Evolutionary conservation across 1,284 basidiomycete species (phyloP).

Genomic region (Pseudozyma thailandica): DNA sequence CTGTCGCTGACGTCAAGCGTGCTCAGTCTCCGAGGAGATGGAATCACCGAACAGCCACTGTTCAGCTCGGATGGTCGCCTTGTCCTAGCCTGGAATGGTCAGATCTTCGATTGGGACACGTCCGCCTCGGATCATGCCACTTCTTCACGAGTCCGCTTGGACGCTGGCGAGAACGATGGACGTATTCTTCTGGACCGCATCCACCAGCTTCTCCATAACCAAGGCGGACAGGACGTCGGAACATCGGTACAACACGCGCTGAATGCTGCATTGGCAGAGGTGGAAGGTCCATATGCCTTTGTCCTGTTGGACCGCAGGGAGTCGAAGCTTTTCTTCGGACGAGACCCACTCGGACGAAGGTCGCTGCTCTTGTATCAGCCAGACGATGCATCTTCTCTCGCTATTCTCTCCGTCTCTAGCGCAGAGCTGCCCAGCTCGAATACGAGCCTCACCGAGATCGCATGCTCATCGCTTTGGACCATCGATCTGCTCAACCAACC

Average conservation of each 20-base stretch:
- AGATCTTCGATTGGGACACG: conserved; percentile 57
- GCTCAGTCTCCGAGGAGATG: conserved; percentile 57
- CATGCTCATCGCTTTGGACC: conserved; percentile 74
- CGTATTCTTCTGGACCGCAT: conserved; percentile 38
- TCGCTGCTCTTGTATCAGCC: conserved; percentile 78
- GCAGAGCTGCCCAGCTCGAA: conserved; percentile 69
- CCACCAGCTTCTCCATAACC: conserved; percentile 7
- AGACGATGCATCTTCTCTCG: conserved; percentile 72
- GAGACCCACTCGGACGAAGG: conserved; percentile 90
- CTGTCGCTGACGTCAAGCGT: conserved; percentile 46
- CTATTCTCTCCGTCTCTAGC: conserved; percentile 78
- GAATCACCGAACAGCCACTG: conserved; percentile 52
- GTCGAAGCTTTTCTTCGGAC: conserved; percentile 77
- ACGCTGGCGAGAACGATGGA: conserved; percentile 50
- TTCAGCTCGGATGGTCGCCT: conserved; percentile 15
- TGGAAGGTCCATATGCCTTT: conserved; percentile 64
- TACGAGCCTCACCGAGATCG: conserved; percentile 73
- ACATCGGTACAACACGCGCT: neutral
- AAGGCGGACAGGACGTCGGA: neutral
- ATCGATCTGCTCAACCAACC: conserved; percentile 70
- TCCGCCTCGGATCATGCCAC: conserved; percentile 6
- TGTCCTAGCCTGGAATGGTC: conserved; percentile 62
- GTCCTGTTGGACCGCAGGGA: conserved; percentile 47
- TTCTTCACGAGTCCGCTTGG: conserved; percentile 15
- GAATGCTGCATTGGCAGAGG: conserved; percentile 19